Base-by-base conservation (phyloP, 139 green algal genomes). In the Chlamydomonas schloesseri region DNA sequence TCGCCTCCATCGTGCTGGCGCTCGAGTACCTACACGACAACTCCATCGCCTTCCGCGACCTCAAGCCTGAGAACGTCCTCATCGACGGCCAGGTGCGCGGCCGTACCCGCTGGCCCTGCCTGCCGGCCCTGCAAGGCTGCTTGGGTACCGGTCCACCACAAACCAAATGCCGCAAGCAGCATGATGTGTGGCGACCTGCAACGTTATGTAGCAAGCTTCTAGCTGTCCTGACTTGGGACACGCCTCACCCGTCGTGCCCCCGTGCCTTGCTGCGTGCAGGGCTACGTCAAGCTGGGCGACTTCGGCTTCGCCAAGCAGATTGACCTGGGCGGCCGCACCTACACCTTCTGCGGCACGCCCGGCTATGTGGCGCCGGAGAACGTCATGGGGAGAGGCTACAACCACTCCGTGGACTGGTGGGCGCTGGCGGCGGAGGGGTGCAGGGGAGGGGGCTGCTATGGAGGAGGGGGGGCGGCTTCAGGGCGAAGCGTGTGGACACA, bases 61-160 rank as follows among this genome's bases (percentile, higher is more conserved):
- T 99, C 34, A 99, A 99, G 93, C 97, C 97, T 0, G 97, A 99
- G 92, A 99, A 99, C 80, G 94, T 99, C 50, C 96, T 99, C 75
- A 96, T 99, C 33, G 96, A 98, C 62, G 60, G 42, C 5, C 90
- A 94, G 91, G 91, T 93, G 79, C 2, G 88, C 42, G 6, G 6
- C 6, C 42, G 6, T 50, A 8, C 42, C 42, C 8, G 42, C 42
- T 5, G 6, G 42, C 42, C 42, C 42, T 8, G 42, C 5, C 42
- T 50, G 42, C 42, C n/a, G n/a, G n/a, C n/a, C n/a, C n/a, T n/a
- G n/a, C n/a, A n/a, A n/a, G n/a, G n/a, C n/a, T n/a, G n/a, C n/a
- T n/a, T n/a, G n/a, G n/a, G n/a, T n/a, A n/a, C n/a, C n/a, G n/a
- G n/a, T n/a, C n/a, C n/a, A n/a, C n/a, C n/a, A n/a, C n/a, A n/a